Evolutionary conservation across 805 yeast species (phyloP), one percentile per base, ranked within the genome.

Genomic region (Pichia nanzhaoensis): DNA sequence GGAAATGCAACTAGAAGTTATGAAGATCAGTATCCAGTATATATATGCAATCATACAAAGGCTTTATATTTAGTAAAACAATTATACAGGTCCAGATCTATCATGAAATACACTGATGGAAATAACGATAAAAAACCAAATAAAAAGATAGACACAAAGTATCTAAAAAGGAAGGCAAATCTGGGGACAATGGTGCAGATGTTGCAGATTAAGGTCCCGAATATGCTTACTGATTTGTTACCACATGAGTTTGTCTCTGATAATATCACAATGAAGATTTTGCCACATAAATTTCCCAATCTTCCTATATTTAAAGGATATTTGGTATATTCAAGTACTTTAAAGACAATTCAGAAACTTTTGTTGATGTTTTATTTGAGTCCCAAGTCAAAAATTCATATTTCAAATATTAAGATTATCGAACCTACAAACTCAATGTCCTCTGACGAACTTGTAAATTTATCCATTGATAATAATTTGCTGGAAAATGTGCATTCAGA

Each of bases 281-380:
- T 80, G 32, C 89, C 89, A 0, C 64, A 71, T 1, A 72, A 75
- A 37, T 71, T 70, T 39, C 71, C 78, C 0, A 72, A 71, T 47
- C 52, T 80, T 13, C 89, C 89, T 2, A 62, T 64, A 12, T 60
- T 83, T 22, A 70, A 71, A 41, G 87, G 89, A 1, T 69, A 64
- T 17, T 65, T 70, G 16, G 68, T 80, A 13, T 82, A 81, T 58
- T 68, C 71, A 40, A 71, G 83, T 3, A 70, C 83, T 0, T 58
- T 76, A 47, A 80, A 78, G 52, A 71, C 85, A 1, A 56, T 81
- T 3, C 80, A 78, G 55, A 50, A 80, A 31, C 57, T 78, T 3
- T 48, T 80, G 31, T 75, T 78, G 3, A 77, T 77, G 28, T 67
- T 82, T 39, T 69, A 80, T n/a, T 56, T 82, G 21, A 71, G 73